These are phyloP conservation scores for Gaeumannomyces tritici DNA, from an alignment of 2,329 filamentous ascomycete species.

Conservation along the genomic window DNA sequence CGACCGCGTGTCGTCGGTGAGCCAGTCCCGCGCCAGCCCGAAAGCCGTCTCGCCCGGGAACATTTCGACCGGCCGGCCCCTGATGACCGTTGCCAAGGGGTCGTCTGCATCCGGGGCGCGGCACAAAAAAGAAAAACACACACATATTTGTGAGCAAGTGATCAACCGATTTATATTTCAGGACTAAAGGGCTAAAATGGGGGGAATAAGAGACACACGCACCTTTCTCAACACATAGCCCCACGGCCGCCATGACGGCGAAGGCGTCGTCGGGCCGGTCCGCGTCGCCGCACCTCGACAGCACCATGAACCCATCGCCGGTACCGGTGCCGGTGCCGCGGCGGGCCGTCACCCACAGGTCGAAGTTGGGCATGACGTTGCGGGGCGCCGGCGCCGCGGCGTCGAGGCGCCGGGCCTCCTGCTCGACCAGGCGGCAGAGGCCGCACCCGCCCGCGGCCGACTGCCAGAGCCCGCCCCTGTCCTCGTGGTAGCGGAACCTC, in stretches of 20 bases:
- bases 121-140: background rate
- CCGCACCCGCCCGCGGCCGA: slow-evolving; percentile 1
- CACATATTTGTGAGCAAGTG: background rate
- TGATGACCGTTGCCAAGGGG: background rate
- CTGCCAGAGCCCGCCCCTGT: slow-evolving; percentile 2
- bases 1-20: background rate
- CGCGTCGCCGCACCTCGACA: background rate
- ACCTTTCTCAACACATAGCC: background rate
- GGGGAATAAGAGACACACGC: no score
- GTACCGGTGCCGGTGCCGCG: background rate
- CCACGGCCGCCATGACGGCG: background rate
- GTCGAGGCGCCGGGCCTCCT: background rate
- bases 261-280: background rate
- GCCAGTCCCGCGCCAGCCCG: background rate
- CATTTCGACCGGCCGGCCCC: background rate
- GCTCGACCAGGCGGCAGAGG: slow-evolving; percentile 1
- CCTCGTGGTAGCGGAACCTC: slow-evolving; percentile 1
- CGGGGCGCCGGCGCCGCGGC: background rate
- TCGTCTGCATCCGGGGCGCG: background rate
- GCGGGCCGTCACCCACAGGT: background rate
- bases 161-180: no score
- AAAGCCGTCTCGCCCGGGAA: background rate
- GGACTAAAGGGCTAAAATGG: background rate
- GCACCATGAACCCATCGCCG: background rate
- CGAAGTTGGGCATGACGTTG: background rate